These are phyloP conservation scores for Pichia scutulata DNA, from an alignment of 805 yeast species.

Conservation along the genomic window DNA sequence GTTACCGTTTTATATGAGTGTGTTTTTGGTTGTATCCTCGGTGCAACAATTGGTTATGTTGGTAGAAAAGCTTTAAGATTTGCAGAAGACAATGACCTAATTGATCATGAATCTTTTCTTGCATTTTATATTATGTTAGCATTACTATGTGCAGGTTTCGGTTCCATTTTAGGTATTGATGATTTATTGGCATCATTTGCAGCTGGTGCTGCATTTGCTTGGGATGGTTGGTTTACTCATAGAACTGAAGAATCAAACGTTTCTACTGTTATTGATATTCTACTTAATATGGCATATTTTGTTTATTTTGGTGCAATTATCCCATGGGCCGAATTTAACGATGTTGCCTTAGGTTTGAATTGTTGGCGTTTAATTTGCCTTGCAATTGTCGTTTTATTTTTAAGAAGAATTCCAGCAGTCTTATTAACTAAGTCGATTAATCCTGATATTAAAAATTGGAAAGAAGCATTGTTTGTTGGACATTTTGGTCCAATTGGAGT, in stretches of 20 bases:
- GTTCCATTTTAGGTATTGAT: constrained; percentile 62
- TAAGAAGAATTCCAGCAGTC: constrained; percentile 50
- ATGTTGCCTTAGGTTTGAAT: constrained; percentile 35
- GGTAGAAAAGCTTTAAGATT: constrained; percentile 44
- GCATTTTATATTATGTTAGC: constrained; percentile 48
- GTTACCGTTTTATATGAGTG: constrained; percentile 58
- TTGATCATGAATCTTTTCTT: constrained; percentile 57
- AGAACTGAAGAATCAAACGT: constrained; percentile 55
- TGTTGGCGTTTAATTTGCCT: constrained; percentile 47
- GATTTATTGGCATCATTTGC: constrained; percentile 66
- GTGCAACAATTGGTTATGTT: constrained; percentile 44
- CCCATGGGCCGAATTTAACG: constrained; percentile 61
- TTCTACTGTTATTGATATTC: constrained; percentile 56
- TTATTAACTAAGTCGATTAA: constrained; percentile 47
- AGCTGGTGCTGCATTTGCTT: constrained; percentile 66
- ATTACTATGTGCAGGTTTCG: constrained; percentile 50
- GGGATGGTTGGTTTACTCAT: constrained; percentile 63
- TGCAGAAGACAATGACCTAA: constrained; percentile 43
- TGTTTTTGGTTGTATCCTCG: constrained; percentile 45
- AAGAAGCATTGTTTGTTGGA: constrained; percentile 65
- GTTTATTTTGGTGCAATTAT: constrained; percentile 63
- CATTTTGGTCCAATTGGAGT: constrained; percentile 72
- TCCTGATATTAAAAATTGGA: constrained; percentile 56
- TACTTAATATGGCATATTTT: constrained; percentile 59
- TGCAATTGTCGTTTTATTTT: constrained; percentile 42